These are phyloP conservation scores for Panicum hallii DNA, from an alignment of 202 grass and related monocot genomes.

Conservation along the genomic window DNA sequence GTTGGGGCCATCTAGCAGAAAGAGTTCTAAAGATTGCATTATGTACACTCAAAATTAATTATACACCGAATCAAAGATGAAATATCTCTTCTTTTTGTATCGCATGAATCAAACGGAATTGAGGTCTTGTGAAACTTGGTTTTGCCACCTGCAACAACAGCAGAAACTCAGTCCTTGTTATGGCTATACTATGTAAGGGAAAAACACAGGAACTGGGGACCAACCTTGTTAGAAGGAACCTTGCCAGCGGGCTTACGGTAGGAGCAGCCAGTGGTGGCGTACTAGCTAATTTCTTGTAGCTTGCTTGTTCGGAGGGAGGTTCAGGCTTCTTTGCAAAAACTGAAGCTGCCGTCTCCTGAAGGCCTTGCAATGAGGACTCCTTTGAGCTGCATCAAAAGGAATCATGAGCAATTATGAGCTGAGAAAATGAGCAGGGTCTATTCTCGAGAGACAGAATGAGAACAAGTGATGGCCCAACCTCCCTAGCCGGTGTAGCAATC, in stretches of 20 bases:
- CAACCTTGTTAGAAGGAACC: slow-evolving; percentile 94
- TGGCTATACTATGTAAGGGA: not conserved
- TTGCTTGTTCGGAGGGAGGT: slow-evolving; percentile 41
- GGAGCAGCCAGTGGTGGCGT: slow-evolving; percentile 58
- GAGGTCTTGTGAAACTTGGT: slow-evolving; percentile 94
- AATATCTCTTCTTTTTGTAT: slow-evolving; percentile 37
- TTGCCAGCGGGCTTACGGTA: slow-evolving; percentile 83
- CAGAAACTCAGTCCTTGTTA: slow-evolving; percentile 30
- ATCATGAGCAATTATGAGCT: slow-evolving; percentile 13
- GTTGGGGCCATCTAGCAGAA: slow-evolving; percentile 37
- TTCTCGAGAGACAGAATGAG: not conserved
- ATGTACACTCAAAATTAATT: slow-evolving; percentile 94
- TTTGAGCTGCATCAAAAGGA: slow-evolving; percentile 63
- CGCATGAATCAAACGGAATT: slow-evolving; percentile 64
- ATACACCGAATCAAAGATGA: slow-evolving; percentile 64
- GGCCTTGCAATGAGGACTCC: slow-evolving; percentile 65
- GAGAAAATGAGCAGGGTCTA: slow-evolving; percentile 22
- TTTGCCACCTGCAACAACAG: slow-evolving; percentile 82
- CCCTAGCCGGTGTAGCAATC: slow-evolving; percentile 72
- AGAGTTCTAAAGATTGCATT: slow-evolving; percentile 48
- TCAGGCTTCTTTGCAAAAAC: slow-evolving; percentile 71
- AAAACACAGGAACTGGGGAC: slow-evolving; percentile 28
- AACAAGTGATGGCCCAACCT: slow-evolving; percentile 53
- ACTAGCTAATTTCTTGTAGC: slow-evolving; percentile 64
- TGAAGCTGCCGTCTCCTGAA: slow-evolving; percentile 64